Base-by-base conservation (phyloP, 164 flowering plant species). In the Stephania cephalantha region DNA sequence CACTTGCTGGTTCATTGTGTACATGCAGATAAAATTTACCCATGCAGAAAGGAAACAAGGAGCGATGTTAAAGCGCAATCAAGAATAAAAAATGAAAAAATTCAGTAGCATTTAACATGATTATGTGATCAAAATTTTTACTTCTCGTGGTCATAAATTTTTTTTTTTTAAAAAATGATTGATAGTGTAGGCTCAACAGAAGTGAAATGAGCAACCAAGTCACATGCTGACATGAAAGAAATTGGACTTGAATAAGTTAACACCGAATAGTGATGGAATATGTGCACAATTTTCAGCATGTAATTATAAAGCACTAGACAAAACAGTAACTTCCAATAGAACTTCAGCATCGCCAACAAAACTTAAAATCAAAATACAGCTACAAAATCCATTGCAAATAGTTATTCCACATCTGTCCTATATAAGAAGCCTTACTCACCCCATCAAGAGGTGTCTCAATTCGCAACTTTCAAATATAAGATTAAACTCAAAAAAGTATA, bases 1-100 rank as follows among this genome's bases (percentile, higher is more conserved):
- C 99, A 95, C 83, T 95, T 95, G 85, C 97, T 95, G 90, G 35
- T 74, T 12, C n/a, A 53, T 70, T 69, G 13, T 55, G 64, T 74
- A 70, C 64, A 68, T 58, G 15, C 44, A 81, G 46, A 67, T 71
- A 76, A 61, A 4, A 30, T 30, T 46, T 35, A 25, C 53, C 31
- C 45, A 67, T 42, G 55, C 69, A 63, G 10, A 50, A 45, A 71
- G 35, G 18, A 73, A 74, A 72, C n/a, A 44, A 71, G 18, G 44
- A 42, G 25, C 42, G 18, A 64, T 3, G 13, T 75, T 45, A 74
- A 31, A 20, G 7, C 17, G 64, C 29, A n/a, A 46, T 22, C n/a
- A n/a, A n/a, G n/a, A n/a, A n/a, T n/a, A n/a, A n/a, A n/a, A n/a
- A n/a, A n/a, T n/a, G n/a, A n/a, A n/a, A n/a, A n/a, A n/a, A n/a